Evolutionary conservation across 2,329 filamentous ascomycete species (phyloP), one percentile per base, ranked within the genome.

Genomic region (Penicillium frequentans): DNA sequence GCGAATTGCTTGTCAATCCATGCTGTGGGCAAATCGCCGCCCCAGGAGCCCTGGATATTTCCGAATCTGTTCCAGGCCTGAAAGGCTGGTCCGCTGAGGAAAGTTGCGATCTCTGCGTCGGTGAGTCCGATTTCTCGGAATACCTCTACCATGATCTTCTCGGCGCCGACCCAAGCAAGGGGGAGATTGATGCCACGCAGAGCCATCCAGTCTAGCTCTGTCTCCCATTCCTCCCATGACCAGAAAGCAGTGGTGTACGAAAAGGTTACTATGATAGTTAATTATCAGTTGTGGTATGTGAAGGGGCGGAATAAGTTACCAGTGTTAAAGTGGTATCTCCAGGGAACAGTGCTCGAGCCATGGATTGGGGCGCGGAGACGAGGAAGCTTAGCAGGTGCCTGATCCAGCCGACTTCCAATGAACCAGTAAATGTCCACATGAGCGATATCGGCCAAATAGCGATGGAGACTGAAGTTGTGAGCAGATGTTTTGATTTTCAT

Each of bases 41-140:
- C 75, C 81, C 80, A 83, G 1, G 78, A 80, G 8, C 78, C 76
- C 60, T 82, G 79, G 19, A 81, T 82, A 60, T 83, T 84, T 10
- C 80, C 81, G 54, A 84, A 79, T n/a, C 79, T 76, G 59, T 83
- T 82, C 81, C 81, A 84, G 11, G 80, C 71, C 56, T 81, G 79
- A 55, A 82, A 83, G 0, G 80, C 79, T 1, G 81, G 81, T 0
- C 81, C 80, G 49, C 76, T 80, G 52, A 83, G 70, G 64, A 81
- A 83, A 1, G 73, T 66, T 1, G 70, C 50, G 47, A 82, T 80
- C 26, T 83, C 79, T 5, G 68, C 62, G 37, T 79, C 69, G 0
- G 71, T 74, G 37, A 83, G 71, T 8, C 79, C 77, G 19, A 79
- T 68, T 3, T 80, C 79, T 11, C 67, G 72, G 60, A 82, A 82